Evolutionary conservation across 371 early-diverging fungal species (phyloP), one percentile per base, ranked within the genome.

Genomic region (Rhizoclosmatium hyalinum): DNA sequence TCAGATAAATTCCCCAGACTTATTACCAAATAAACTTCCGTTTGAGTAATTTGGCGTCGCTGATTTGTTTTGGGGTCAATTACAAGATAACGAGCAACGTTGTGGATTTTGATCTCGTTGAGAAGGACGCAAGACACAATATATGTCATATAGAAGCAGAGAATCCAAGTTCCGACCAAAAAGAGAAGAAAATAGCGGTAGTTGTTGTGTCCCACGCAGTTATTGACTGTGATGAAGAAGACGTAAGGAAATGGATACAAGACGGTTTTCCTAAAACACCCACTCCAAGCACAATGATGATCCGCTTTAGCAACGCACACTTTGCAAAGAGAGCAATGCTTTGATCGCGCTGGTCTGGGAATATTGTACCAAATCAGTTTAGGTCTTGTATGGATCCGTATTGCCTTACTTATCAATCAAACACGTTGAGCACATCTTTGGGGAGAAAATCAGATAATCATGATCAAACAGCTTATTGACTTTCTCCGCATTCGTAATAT

Each of bases 131-230:
- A 65, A 54, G 58, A 65, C 3, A 65, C 41, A 41, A 82, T 62
- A 65, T 82, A 85, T 1, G 76, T 47, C 50, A 80, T 84, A 67
- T 83, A 83, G 66, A 70, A 60, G 17, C 75, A 64, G 47, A 83
- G 56, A 10, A 58, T 47, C 43, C 45, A 43, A 3, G 82, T 81
- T 1, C 79, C 65, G n/a, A 73, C 47, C 87, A 94, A 87, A 76
- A 94, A 94, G 64, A 92, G 82, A 43, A 93, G 77, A 82, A 94
- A 94, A 78, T 87, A 93, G 12, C 93, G 89, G 80, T 93, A 92
- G 80, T 95, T 95, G 66, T 81, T 85, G 82, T 93, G 92, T 0
- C 95, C 95, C 58, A 95, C 94, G 77, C 94, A 93, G 91, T 94
- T 81, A 77, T 84, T 87, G 68, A 83, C 83, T 82, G 54, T 1